Evolutionary conservation across 106 monocot species (phyloP).

Genomic region (Ottelia alismoides): DNA sequence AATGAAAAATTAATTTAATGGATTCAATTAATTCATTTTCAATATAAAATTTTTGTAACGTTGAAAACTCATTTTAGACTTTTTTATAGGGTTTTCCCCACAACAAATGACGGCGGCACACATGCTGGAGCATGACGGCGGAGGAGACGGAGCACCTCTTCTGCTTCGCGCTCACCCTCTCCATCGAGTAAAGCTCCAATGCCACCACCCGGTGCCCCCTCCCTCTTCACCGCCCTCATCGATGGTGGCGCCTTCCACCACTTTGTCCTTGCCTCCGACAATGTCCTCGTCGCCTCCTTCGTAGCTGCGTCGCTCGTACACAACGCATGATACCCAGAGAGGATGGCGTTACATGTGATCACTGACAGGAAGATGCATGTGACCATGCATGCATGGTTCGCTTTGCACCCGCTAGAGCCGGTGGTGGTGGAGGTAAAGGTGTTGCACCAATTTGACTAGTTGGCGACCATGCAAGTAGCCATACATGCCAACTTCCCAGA

Average conservation of each 20-base stretch:
- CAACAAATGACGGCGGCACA: no score
- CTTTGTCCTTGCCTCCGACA: slow-evolving; percentile 74
- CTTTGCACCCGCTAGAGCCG: slow-evolving; percentile 45
- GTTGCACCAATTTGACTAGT: slow-evolving; percentile 75
- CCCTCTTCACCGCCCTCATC: slow-evolving; percentile 37
- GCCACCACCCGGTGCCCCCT: slow-evolving; percentile 43
- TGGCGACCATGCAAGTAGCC: slow-evolving; percentile 40
- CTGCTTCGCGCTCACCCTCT: slow-evolving; percentile 49
- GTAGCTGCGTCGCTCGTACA: slow-evolving; percentile 48
- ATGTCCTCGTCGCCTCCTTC: slow-evolving; percentile 54
- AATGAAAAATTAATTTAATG: no score
- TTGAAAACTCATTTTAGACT: no score
- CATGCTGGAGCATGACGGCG: no score
- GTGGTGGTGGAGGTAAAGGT: slow-evolving; percentile 69
- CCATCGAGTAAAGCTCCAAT: slow-evolving; percentile 53
- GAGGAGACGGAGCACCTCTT: slow-evolving; percentile 60
- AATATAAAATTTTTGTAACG: no score
- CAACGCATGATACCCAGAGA: slow-evolving; percentile 25
- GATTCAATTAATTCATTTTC: no score
- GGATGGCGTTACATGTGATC: slow-evolving; percentile 49
- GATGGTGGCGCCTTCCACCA: slow-evolving; percentile 41
- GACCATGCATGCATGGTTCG: slow-evolving; percentile 79
- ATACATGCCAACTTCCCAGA: no score
- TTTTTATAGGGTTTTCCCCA: no score
- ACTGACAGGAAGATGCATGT: slow-evolving; percentile 65